These are phyloP conservation scores for Canna indica DNA, from an alignment of 176 grass and related monocot species.

Conservation along the genomic window DNA sequence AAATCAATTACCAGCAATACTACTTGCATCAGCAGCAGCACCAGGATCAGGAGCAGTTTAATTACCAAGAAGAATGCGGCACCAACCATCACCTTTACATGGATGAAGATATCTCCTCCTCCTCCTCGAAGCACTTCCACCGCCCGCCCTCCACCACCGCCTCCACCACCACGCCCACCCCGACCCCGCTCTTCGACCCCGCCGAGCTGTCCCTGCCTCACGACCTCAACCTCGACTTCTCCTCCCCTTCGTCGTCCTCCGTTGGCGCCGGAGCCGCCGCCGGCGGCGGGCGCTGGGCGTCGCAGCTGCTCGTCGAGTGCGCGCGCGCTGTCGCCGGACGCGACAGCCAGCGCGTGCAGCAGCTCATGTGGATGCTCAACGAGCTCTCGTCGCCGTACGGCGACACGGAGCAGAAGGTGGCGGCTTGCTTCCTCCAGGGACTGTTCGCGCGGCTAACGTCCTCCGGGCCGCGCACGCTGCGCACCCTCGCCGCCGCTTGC, in stretches of 20 bases:
- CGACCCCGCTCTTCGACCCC: slow-evolving; percentile 65
- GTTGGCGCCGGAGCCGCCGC: slow-evolving; percentile 14
- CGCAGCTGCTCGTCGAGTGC: slow-evolving; percentile 78
- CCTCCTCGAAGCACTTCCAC: slow-evolving; percentile 65
- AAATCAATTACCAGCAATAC: slow-evolving; percentile 41
- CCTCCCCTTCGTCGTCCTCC: slow-evolving; percentile 48
- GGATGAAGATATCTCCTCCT: slow-evolving; percentile 99
- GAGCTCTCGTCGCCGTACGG: slow-evolving; percentile 93
- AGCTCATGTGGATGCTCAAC: slow-evolving; percentile 99
- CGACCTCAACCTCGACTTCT: slow-evolving; percentile 97
- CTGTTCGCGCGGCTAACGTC: slow-evolving; percentile 78
- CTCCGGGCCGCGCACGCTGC: slow-evolving; percentile 71
- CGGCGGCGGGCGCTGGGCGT: slow-evolving; percentile 46
- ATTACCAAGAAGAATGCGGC: slow-evolving; percentile 74
- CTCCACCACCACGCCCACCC: slow-evolving; percentile 49
- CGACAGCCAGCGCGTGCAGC: slow-evolving; percentile 87
- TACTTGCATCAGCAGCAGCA: slow-evolving; percentile 18
- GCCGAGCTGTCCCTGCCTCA: slow-evolving; percentile 70
- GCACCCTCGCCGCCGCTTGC: slow-evolving; percentile 66
- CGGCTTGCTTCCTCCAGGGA: slow-evolving; percentile 84
- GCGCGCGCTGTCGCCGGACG: slow-evolving; percentile 66
- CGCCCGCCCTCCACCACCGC: slow-evolving; percentile 26
- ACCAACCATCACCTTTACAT: slow-evolving; percentile 74
- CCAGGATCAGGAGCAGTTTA: slow-evolving; percentile 49
- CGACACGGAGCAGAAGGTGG: slow-evolving; percentile 89